Conservation (phyloP, 1,139 yeast species). For the Yamadazyma diospyri region DNA sequence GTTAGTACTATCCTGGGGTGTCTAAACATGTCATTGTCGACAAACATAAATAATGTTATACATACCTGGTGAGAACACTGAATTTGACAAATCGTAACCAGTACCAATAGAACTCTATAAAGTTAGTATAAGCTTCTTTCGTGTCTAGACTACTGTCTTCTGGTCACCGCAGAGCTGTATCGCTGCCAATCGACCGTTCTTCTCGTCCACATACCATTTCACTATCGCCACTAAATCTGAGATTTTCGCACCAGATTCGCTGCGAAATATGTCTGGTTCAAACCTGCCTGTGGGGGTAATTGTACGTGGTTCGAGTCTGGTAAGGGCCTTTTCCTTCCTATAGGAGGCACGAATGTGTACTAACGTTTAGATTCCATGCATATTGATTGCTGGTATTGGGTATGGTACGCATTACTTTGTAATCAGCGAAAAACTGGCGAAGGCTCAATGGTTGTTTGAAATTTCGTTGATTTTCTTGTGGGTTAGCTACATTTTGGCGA, state of each 20-base stretch:
- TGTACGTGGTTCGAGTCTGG: slow-evolving; percentile 32
- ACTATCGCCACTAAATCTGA: slow-evolving; percentile 7
- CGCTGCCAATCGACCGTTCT: slow-evolving; percentile 3
- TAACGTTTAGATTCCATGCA: slow-evolving; percentile 55
- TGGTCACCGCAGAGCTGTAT: background rate
- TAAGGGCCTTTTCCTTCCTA: background rate
- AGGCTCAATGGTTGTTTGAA: slow-evolving; percentile 49
- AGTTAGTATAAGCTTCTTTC: slow-evolving; percentile 6
- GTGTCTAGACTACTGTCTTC: background rate
- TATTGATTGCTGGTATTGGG: slow-evolving; percentile 59
- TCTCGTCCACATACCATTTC: slow-evolving; percentile 7
- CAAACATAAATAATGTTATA: too few relatives aligned
- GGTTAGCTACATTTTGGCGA: slow-evolving; percentile 62
- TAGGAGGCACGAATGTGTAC: slow-evolving; percentile 8
- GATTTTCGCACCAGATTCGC: background rate
- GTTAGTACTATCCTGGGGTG: slow-evolving; percentile 10
- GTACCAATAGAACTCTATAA: slow-evolving; percentile 83
- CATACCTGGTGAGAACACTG: slow-evolving; percentile 60
- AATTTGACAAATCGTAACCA: slow-evolving; percentile 93
- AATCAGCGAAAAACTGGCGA: slow-evolving; percentile 37
- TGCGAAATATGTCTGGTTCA: background rate
- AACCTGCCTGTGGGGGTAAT: slow-evolving; percentile 37
- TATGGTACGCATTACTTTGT: slow-evolving; percentile 62
- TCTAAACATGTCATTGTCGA: too few relatives aligned
- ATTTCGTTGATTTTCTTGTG: slow-evolving; percentile 55